phyloP scores from a whole-genome alignment of 2,329 filamentous ascomycete genomes.

The Onygenales sp. region DNA sequence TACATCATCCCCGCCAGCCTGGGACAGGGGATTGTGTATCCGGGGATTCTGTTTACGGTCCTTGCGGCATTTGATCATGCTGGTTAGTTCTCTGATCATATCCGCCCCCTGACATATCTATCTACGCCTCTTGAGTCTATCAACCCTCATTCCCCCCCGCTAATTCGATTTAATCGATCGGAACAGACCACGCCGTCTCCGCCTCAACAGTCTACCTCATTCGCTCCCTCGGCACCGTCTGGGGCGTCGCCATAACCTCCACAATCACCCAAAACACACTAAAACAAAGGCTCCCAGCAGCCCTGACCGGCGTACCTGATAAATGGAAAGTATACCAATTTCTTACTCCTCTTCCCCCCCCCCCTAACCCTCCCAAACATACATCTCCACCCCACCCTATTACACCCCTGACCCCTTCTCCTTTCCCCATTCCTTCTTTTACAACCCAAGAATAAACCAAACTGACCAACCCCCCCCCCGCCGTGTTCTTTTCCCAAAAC shows the following conservation, averaged over 20 bases:
- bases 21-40: constrained; percentile 39
- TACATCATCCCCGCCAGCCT: constrained; percentile 39
- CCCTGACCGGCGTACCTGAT: constrained; percentile 46
- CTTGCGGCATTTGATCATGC: constrained; percentile 54
- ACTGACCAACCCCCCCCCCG: constrained; percentile 15
- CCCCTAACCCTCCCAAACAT: no score
- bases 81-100: constrained; percentile 30
- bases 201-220: constrained; percentile 56
- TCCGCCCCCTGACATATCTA: background rate
- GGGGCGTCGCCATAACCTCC: constrained; percentile 54
- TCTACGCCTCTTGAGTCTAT: background rate
- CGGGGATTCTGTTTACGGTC: constrained; percentile 49
- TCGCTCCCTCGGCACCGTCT: constrained; percentile 53
- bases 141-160: background rate
- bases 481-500: background rate
- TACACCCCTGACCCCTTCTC: background rate
- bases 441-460: background rate
- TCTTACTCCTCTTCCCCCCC: background rate
- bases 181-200: constrained; percentile 51
- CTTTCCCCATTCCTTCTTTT: background rate
- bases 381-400: background rate
- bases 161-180: background rate
- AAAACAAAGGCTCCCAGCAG: constrained; percentile 43
- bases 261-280: constrained; percentile 55
- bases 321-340: constrained; percentile 46